These are phyloP conservation scores for Schizosaccharomyces japonicus DNA, from an alignment of 805 yeast genomes.

Conservation along the genomic window DNA sequence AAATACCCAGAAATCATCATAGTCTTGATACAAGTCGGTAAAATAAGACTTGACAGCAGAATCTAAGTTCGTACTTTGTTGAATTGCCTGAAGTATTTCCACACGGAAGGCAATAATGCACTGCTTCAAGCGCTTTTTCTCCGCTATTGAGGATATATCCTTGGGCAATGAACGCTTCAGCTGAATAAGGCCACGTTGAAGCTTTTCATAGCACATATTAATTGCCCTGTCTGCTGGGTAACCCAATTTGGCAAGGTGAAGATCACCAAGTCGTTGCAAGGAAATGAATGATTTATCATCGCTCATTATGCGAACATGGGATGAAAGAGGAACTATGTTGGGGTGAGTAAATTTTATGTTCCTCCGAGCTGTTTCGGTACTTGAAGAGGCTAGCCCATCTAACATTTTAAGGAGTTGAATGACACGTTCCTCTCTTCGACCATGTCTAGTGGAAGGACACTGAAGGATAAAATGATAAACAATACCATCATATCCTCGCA, in stretches of 20 bases:
- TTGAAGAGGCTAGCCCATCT: slow-evolving; percentile 52
- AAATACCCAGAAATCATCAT: slow-evolving; percentile 92
- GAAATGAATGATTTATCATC: slow-evolving; percentile 59
- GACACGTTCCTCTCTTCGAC: slow-evolving; percentile 85
- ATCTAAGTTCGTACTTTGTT: slow-evolving; percentile 64
- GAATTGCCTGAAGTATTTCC: slow-evolving; percentile 77
- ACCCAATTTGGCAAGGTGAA: slow-evolving; percentile 47
- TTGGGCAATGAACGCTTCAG: neutral
- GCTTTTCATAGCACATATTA: slow-evolving; percentile 58
- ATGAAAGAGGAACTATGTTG: slow-evolving; percentile 76
- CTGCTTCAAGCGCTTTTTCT: neutral
- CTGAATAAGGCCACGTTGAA: slow-evolving; percentile 41
- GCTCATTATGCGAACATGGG: slow-evolving; percentile 71
- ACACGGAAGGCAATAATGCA: slow-evolving; percentile 18
- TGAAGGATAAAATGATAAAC: slow-evolving; percentile 85
- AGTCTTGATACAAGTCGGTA: slow-evolving; percentile 39
- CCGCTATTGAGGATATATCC: neutral
- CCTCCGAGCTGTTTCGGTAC: slow-evolving; percentile 73
- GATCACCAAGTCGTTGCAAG: slow-evolving; percentile 68
- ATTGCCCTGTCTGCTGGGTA: slow-evolving; percentile 75
- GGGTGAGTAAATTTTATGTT: slow-evolving; percentile 70
- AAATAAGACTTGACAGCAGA: slow-evolving; percentile 27
- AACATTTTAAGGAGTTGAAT: slow-evolving; percentile 77
- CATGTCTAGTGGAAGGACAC: slow-evolving; percentile 91
- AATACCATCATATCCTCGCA: slow-evolving; percentile 84